These are phyloP conservation scores for Cicer bijugum DNA, from an alignment of 306 rosid species.

Conservation along the genomic window DNA sequence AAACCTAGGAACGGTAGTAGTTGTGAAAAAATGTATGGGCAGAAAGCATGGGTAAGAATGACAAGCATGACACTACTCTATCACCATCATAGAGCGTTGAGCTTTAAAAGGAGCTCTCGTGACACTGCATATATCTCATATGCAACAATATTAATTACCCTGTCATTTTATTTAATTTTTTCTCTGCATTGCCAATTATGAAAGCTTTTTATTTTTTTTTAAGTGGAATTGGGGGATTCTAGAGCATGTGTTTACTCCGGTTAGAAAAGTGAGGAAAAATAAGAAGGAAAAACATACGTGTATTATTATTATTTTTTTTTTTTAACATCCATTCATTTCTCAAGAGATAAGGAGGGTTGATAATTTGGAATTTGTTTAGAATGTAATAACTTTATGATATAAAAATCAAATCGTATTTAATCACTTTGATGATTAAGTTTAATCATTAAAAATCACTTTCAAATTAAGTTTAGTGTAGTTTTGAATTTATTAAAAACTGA, in stretches of 20 bases:
- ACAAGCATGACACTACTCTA: neutral
- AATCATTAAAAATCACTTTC: too few relatives aligned
- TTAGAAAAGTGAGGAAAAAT: too few relatives aligned
- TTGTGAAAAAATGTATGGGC: neutral
- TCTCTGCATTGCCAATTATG: neutral
- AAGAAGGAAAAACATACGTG: too few relatives aligned
- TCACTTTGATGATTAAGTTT: too few relatives aligned
- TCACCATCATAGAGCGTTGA: conserved; percentile 22
- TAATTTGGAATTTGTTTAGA: too few relatives aligned
- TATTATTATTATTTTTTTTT: too few relatives aligned
- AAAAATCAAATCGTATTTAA: too few relatives aligned
- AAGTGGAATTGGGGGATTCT: neutral
- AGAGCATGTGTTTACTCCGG: neutral
- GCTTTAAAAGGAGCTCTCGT: conserved; percentile 14
- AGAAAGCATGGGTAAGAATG: neutral
- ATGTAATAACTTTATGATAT: too few relatives aligned
- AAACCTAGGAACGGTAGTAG: neutral
- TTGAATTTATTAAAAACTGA: too few relatives aligned
- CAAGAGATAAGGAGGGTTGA: too few relatives aligned
- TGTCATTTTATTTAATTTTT: neutral
- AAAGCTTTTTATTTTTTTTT: neutral
- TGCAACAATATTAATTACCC: conserved; percentile 1
- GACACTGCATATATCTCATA: conserved; percentile 12
- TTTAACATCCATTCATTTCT: too few relatives aligned
- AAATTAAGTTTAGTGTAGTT: too few relatives aligned